Base-by-base conservation (phyloP, 106 monocot species). In the Platanthera guangdongensis region DNA sequence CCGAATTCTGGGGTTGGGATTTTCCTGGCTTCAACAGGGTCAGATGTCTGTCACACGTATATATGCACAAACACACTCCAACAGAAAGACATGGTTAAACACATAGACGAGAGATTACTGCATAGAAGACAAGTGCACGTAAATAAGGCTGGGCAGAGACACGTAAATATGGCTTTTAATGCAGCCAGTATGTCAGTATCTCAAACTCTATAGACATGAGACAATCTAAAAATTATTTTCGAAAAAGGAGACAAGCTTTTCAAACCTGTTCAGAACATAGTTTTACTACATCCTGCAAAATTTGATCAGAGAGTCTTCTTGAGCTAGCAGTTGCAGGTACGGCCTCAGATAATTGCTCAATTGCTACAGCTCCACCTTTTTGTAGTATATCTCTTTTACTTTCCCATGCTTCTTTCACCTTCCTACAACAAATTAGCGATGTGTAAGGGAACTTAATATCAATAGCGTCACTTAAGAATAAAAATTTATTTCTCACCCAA, bases 341-440 rank as follows among this genome's bases (percentile, higher is more conserved):
- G 67, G 96, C 93, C 81, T 96, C 87, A 6, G 88, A 87, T 60
- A 96, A 82, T 77, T 96, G 90, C 69, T 96, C 85, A 50, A 96
- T 96, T 53, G 83, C 93, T 68, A 81, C 54, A 19, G 69, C 53
- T 28, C 93, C 93, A 80, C 88, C 60, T 28, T 81, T 81, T 75
- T 96, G 91, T 68, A 96, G 87, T 75, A 81, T 81, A n/a, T 93
- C 91, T 75, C 69, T 67, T 71, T 96, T 96, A 74, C 59, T 84
- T 74, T 89, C 87, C 96, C 96, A 96, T 73, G 90, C 96, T 75
- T 96, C 90, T 73, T 90, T 92, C 18, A 96, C 96, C 87, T 77
- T 93, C 78, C 96, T 96, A 79, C 57, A 80, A 63, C 57, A 62
- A 74, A 60, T 18, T 39, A 1, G 73, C 47, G 72, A 55, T 8